These are phyloP conservation scores for Ettlia oleoabundans DNA, from an alignment of 139 green algal genomes.

Conservation along the genomic window DNA sequence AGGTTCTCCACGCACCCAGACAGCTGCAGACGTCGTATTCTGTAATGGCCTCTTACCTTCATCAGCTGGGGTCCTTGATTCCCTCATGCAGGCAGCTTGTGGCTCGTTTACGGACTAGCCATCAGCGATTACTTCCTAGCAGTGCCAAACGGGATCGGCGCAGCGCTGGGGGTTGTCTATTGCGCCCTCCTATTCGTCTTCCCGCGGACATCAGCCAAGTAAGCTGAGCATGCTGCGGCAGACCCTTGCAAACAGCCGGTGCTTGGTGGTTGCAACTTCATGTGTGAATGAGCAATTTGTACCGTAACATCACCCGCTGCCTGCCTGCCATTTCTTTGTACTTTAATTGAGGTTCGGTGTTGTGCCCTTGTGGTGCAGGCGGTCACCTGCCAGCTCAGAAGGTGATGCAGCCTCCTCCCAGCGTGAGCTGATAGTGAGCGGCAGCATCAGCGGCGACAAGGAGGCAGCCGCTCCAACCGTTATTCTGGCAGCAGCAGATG, in stretches of 20 bases:
- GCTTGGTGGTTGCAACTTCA: too few species aligned
- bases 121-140: slow-evolving; percentile 64
- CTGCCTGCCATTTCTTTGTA: too few species aligned
- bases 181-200: slow-evolving; percentile 12
- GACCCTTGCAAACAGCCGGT: too few species aligned
- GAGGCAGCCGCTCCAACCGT: too few species aligned
- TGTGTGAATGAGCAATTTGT: too few species aligned
- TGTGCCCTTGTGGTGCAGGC: not conserved
- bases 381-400: slow-evolving; percentile 6
- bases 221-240: not conserved
- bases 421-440: slow-evolving; percentile 3
- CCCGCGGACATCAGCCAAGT: slow-evolving; percentile 1
- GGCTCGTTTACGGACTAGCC: slow-evolving; percentile 54
- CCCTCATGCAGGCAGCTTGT: slow-evolving; percentile 39
- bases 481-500: not conserved
- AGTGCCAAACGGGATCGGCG: slow-evolving; percentile 57
- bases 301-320: too few species aligned
- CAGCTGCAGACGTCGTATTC: too few species aligned
- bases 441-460: not conserved
- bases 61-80: not conserved
- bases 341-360: too few species aligned
- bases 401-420: not conserved
- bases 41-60: too few species aligned
- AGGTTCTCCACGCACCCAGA: too few species aligned
- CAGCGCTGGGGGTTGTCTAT: slow-evolving; percentile 18